A percentile compares a stretch with the other conserved stretches of the same genome.
Evolutionary conservation across 441 rosid species (phyloP).

Genomic region (Erodium moschatum): DNA sequence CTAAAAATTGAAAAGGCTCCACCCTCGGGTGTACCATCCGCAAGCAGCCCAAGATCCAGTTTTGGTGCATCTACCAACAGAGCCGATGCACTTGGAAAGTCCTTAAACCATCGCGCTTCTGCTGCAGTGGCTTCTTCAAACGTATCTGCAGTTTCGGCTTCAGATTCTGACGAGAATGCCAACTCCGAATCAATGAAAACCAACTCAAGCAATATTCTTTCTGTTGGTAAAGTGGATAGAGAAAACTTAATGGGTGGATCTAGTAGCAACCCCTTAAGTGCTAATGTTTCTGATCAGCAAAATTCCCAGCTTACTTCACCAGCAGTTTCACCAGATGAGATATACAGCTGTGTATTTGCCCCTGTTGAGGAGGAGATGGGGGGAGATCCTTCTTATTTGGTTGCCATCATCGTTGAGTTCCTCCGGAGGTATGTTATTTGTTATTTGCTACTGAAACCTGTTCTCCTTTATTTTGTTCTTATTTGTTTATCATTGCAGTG

Average conservation of each 20-base stretch:
- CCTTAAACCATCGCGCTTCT: conserved; percentile 27
- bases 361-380: conserved; percentile 77
- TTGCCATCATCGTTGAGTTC: conserved; percentile 74
- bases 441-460: background rate
- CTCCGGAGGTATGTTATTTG: conserved; percentile 57
- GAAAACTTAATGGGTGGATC: conserved; percentile 29
- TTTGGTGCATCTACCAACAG: conserved; percentile 33
- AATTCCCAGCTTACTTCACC: conserved; percentile 66
- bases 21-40: conserved; percentile 30
- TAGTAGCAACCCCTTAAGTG: conserved; percentile 35
- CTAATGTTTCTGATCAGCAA: conserved; percentile 47
- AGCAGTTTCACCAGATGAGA: conserved; percentile 83
- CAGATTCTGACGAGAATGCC: conserved; percentile 45
- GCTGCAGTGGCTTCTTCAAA: conserved; percentile 27
- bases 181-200: conserved; percentile 29
- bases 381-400: conserved; percentile 77
- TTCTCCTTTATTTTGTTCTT: background rate
- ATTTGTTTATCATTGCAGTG: conserved; percentile 40
- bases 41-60: conserved; percentile 24
- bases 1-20: conserved; percentile 41
- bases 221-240: conserved; percentile 30
- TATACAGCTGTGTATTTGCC: conserved; percentile 76
- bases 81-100: conserved; percentile 29
- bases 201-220: conserved; percentile 26
- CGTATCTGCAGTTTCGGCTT: conserved; percentile 36